phyloP scores from a whole-genome alignment of 2,329 filamentous ascomycete genomes.

The Albifimbria verrucaria region DNA sequence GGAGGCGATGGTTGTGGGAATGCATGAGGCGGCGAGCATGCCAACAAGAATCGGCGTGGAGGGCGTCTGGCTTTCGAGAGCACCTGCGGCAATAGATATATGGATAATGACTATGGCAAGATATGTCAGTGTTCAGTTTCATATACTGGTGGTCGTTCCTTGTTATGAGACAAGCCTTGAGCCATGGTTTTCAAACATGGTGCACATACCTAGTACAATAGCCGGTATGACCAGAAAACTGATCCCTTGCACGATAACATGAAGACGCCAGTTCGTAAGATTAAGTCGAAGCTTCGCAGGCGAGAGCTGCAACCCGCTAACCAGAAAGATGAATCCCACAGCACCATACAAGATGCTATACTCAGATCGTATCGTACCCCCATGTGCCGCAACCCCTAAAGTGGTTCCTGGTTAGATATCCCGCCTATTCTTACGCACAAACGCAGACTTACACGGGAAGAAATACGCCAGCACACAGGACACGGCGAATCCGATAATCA shows the following conservation, averaged over 20 bases:
- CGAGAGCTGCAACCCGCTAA: slow-evolving; percentile 67
- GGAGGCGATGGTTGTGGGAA: slow-evolving; percentile 69
- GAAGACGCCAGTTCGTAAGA: slow-evolving; percentile 63
- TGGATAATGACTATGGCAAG: slow-evolving; percentile 36
- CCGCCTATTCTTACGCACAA: no score
- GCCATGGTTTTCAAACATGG: no score
- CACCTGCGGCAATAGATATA: slow-evolving; percentile 44
- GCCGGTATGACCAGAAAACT: slow-evolving; percentile 65
- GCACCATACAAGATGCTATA: slow-evolving; percentile 65
- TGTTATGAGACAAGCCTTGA: no score
- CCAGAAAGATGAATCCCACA: slow-evolving; percentile 66
- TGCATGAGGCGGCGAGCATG: slow-evolving; percentile 63
- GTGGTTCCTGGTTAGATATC: no score
- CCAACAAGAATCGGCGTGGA: slow-evolving; percentile 64
- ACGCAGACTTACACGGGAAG: slow-evolving; percentile 37
- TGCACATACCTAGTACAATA: slow-evolving; percentile 50
- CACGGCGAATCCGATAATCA: slow-evolving; percentile 59
- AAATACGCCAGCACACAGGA: slow-evolving; percentile 44
- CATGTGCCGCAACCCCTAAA: slow-evolving; percentile 46
- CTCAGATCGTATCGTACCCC: slow-evolving; percentile 49
- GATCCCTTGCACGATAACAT: slow-evolving; percentile 63
- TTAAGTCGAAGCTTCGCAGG: slow-evolving; percentile 59
- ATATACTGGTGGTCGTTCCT: no score
- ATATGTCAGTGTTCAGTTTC: no score
- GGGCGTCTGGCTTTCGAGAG: slow-evolving; percentile 51